Evolutionary conservation across 176 grass and related monocot species (phyloP).

Genomic region (Triticum monococcum): DNA sequence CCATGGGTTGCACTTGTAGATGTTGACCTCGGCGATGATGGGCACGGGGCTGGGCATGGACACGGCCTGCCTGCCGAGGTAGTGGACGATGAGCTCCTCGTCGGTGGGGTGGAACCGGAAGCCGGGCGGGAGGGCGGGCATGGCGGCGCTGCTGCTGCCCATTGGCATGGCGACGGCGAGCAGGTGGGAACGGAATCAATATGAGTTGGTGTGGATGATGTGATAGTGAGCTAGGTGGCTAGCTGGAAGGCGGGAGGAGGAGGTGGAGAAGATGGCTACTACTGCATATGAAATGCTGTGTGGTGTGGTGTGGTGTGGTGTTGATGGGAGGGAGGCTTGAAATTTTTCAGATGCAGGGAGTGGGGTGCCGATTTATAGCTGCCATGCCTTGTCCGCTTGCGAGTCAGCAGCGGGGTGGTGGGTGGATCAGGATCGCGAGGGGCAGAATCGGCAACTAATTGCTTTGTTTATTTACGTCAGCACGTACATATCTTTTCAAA

Average conservation of each 20-base stretch:
- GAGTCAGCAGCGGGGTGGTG: not conserved
- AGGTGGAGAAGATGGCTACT: not conserved
- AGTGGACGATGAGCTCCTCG: conserved; percentile 81
- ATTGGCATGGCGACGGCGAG: not conserved
- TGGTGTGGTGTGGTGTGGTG: not conserved
- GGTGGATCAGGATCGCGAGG: conserved; percentile 19
- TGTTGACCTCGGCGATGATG: conserved; percentile 88
- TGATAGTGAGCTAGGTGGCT: not conserved
- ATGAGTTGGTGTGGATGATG: not conserved
- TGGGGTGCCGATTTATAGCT: conserved; percentile 25
- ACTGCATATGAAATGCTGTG: not conserved
- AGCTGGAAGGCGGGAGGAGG: not conserved
- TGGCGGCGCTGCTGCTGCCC: not conserved
- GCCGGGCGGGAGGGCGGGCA: conserved; percentile 57
- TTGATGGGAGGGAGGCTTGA: conserved; percentile 29
- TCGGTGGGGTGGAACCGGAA: conserved; percentile 92
- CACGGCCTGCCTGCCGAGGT: conserved; percentile 57
- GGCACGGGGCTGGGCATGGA: conserved; percentile 35
- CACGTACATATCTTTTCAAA: not conserved
- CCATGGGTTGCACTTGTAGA: conserved; percentile 91
- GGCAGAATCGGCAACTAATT: not conserved
- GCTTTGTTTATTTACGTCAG: not conserved
- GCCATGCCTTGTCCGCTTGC: not conserved
- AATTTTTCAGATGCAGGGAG: conserved; percentile 48
- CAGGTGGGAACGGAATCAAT: not conserved